Evolutionary conservation across 805 yeast species (phyloP).

Genomic region (Kodamaea neixiangensis): DNA sequence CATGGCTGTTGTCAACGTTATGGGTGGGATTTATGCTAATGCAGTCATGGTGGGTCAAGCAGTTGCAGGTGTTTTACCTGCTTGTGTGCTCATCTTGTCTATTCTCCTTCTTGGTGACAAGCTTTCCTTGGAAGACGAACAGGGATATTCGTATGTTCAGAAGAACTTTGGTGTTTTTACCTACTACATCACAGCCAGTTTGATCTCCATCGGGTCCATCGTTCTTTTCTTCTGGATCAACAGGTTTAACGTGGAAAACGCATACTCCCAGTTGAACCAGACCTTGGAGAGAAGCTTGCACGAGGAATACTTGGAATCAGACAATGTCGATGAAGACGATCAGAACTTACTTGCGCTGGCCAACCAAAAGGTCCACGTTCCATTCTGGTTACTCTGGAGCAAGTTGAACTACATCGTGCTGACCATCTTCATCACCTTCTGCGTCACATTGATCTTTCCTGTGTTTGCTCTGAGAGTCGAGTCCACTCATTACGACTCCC

Average conservation of each 20-base stretch:
- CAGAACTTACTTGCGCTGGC: background rate
- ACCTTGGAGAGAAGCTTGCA: conserved; percentile 1
- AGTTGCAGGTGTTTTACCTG: conserved; percentile 89
- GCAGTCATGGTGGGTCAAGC: conserved; percentile 96
- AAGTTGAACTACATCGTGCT: conserved; percentile 64
- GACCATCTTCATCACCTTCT: conserved; percentile 73
- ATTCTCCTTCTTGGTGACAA: conserved; percentile 44
- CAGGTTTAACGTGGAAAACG: conserved; percentile 23
- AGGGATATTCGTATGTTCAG: conserved; percentile 22
- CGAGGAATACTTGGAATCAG: conserved; percentile 3
- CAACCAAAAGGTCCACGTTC: conserved; percentile 45
- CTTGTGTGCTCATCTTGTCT: conserved; percentile 63
- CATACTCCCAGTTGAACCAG: conserved; percentile 7
- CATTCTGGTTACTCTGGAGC: conserved; percentile 59
- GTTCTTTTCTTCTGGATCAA: conserved; percentile 38
- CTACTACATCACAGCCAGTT: conserved; percentile 54
- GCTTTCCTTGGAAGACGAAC: conserved; percentile 15
- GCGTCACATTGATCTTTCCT: conserved; percentile 78
- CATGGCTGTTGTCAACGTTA: conserved; percentile 79
- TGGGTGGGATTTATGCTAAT: conserved; percentile 79
- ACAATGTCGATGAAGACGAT: background rate
- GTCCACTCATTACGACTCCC: conserved; percentile 41
- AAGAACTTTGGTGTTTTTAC: conserved; percentile 42
- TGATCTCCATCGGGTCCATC: conserved; percentile 46
- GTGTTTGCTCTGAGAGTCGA: conserved; percentile 79